A percentile compares a stretch with the other conserved stretches of the same genome.
These are phyloP conservation scores for Aulographum hederae DNA, from an alignment of 2,329 filamentous ascomycete species.

Conservation along the genomic window DNA sequence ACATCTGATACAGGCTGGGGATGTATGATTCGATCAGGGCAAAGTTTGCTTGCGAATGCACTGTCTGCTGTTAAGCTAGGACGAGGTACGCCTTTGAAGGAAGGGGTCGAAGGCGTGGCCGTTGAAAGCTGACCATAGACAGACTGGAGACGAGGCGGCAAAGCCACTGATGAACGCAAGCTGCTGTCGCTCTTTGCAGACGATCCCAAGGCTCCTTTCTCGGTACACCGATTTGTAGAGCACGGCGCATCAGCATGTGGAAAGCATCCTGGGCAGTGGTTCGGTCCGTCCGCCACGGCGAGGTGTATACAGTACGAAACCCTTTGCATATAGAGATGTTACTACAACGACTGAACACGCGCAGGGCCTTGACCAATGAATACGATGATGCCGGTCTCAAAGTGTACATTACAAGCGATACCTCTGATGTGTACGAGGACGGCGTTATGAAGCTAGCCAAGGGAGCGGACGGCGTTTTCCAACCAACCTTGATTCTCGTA, in stretches of 20 bases:
- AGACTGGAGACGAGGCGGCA: slow-evolving; percentile 58
- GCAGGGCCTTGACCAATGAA: slow-evolving; percentile 56
- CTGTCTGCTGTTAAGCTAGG: slow-evolving; percentile 56
- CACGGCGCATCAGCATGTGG: slow-evolving; percentile 76
- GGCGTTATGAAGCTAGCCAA: slow-evolving; percentile 64
- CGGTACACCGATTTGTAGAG: slow-evolving; percentile 83
- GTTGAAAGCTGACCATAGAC: neutral
- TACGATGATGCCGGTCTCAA: slow-evolving; percentile 44
- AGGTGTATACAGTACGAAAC: slow-evolving; percentile 70
- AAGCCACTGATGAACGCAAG: slow-evolving; percentile 41
- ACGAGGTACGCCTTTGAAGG: slow-evolving; percentile 38
- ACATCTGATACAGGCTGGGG: slow-evolving; percentile 93
- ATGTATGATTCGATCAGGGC: slow-evolving; percentile 95
- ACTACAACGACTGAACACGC: slow-evolving; percentile 21
- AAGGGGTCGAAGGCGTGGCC: neutral
- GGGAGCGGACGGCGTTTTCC: slow-evolving; percentile 45
- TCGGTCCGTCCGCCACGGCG: slow-evolving; percentile 91
- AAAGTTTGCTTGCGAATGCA: slow-evolving; percentile 80
- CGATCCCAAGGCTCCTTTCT: slow-evolving; percentile 70
- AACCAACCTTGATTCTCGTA: slow-evolving; percentile 75
- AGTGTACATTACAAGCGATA: slow-evolving; percentile 80
- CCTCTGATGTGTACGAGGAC: slow-evolving; percentile 85
- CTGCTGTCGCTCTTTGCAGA: slow-evolving; percentile 77
- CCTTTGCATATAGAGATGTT: neutral
- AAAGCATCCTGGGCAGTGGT: slow-evolving; percentile 95